A percentile compares a stretch with the other conserved stretches of the same genome.
These are phyloP conservation scores for Raphanus raphanistrum DNA, from an alignment of 345 rosid genomes.

Conservation along the genomic window DNA sequence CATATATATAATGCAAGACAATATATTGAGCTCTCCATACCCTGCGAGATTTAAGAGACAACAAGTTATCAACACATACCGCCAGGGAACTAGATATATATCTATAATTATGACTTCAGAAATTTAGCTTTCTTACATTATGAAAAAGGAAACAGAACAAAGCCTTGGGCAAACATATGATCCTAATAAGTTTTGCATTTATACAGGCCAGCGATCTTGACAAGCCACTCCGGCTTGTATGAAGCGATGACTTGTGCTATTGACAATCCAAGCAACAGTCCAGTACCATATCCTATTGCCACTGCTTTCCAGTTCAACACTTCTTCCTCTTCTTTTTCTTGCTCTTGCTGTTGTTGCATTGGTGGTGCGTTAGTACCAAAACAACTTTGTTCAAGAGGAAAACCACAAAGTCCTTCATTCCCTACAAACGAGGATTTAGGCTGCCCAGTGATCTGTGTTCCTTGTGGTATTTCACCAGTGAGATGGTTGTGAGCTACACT, in stretches of 20 bases:
- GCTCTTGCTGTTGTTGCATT: background rate
- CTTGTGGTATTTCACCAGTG: background rate
- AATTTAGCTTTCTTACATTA: background rate
- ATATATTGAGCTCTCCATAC: background rate
- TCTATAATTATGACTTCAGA: background rate
- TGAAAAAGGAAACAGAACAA: background rate
- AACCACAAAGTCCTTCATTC: slow-evolving; percentile 25
- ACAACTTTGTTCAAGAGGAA: slow-evolving; percentile 5
- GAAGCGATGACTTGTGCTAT: background rate
- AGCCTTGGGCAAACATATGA: background rate
- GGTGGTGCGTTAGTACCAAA: background rate
- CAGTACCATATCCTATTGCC: background rate
- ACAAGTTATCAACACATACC: background rate
- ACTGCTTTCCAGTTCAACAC: slow-evolving; percentile 1
- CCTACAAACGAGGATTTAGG: slow-evolving; percentile 14
- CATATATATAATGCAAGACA: background rate
- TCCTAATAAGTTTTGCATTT: background rate
- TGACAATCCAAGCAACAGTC: background rate
- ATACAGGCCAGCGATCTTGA: background rate
- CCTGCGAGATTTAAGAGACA: background rate
- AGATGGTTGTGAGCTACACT: background rate
- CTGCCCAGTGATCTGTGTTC: background rate
- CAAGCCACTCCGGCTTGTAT: background rate
- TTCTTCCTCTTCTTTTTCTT: background rate
- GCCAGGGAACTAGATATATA: background rate